These are phyloP conservation scores for Starmerella riodocensis DNA, from an alignment of 805 yeast species.

Conservation along the genomic window DNA sequence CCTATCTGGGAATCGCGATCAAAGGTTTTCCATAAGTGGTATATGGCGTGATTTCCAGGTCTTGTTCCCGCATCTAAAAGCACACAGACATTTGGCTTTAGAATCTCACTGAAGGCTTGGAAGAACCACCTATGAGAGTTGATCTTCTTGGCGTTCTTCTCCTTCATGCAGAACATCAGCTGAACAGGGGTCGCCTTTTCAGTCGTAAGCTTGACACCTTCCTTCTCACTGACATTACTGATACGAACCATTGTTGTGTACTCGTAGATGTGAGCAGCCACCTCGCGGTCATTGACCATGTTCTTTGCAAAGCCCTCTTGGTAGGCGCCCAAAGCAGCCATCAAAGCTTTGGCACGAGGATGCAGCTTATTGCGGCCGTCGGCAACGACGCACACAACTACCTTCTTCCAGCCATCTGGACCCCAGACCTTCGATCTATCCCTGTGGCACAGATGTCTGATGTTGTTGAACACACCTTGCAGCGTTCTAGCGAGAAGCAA, in stretches of 20 bases:
- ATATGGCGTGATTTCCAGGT: conserved; percentile 72
- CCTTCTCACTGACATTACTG: conserved; percentile 43
- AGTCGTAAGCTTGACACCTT: conserved; percentile 47
- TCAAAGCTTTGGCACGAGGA: conserved; percentile 61
- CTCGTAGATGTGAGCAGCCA: conserved; percentile 80
- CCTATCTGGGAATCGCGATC: conserved; percentile 66
- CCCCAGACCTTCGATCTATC: conserved; percentile 72
- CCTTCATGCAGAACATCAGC: conserved; percentile 78
- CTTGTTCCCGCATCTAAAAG: conserved; percentile 90
- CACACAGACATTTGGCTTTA: conserved; percentile 72
- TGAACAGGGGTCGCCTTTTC: conserved; percentile 69
- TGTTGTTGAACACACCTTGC: conserved; percentile 82
- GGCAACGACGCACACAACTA: conserved; percentile 76
- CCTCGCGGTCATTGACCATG: conserved; percentile 68
- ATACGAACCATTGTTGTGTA: conserved; percentile 88
- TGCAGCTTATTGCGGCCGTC: conserved; percentile 84
- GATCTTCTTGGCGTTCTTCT: conserved; percentile 75
- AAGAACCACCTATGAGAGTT: conserved; percentile 96
- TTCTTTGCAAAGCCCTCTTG: conserved; percentile 95
- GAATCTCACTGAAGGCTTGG: conserved; percentile 74
- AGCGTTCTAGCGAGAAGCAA: conserved; percentile 68
- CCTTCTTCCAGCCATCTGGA: conserved; percentile 86
- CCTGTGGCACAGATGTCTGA: conserved; percentile 56
- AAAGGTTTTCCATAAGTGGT: conserved; percentile 81
- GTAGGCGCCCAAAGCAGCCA: conserved; percentile 78